Base-by-base conservation (phyloP, 331 rosid species). In the Dryas integrifolia region DNA sequence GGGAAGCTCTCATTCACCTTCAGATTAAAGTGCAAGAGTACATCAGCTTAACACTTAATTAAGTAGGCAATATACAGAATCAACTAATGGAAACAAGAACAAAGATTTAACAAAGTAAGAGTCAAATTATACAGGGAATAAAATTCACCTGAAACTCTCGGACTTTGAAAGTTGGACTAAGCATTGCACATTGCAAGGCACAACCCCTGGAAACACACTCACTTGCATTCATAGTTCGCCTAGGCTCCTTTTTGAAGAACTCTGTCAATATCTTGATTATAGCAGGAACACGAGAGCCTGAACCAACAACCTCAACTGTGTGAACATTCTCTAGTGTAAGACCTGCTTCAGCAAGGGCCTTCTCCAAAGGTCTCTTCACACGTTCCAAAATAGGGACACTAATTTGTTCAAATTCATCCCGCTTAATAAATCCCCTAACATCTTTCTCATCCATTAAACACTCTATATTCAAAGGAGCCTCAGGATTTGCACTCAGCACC, bases 391-490 rank as follows among this genome's bases (percentile, higher is more conserved):
- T 92, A 7, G 98, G 98, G 72, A 84, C 45, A 82, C 89, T 79
- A 46, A 95, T 83, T 57, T 89, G 80, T 78, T 95, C 98, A 87
- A 95, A 88, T 57, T 95, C 98, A 0, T 95, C 99, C 18, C 99
- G 92, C 79, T 92, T 95, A 18, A 95, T 95, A 73, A 73, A 76
- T 5, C 99, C 88, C 72, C 83, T 79, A 0, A 95, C 99, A 52
- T 95, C 99, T 69, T 92, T 95, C 77, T 95, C 99, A 5, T 95
- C 99, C 98, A 95, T 92, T 76, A 95, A 83, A 75, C 99, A 92
- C 72, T 95, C 99, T 15, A 95, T 89, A 72, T 92, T 89, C 72
- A 95, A 65, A 74, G 99, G 99, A 35, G 92, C 93, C 83, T 79
- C 91, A 0, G 96, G 97, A 79, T 95, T 95, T 35, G 99, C 99